Evolutionary conservation across 202 grass and related monocot genomes (phyloP).

Genomic region (Schoenoplectus triqueter): DNA sequence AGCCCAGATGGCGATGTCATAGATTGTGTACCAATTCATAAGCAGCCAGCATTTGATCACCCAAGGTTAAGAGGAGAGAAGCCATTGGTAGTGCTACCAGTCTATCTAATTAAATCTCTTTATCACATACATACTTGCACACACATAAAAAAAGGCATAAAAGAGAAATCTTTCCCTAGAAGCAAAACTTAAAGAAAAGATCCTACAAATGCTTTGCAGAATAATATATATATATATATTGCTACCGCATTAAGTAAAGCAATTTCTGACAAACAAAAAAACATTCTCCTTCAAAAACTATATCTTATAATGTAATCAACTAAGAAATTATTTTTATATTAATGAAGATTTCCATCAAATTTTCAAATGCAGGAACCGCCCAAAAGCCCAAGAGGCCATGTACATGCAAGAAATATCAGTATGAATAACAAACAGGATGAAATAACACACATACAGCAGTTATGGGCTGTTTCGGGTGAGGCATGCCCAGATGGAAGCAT

Average conservation of each 20-base stretch:
- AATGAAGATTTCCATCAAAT: slow-evolving; percentile 18
- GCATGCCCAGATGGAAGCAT: slow-evolving; percentile 73
- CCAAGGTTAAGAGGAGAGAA: slow-evolving; percentile 67
- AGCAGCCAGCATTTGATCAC: slow-evolving; percentile 97
- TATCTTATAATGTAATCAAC: slow-evolving; percentile 7
- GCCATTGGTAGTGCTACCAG: slow-evolving; percentile 51
- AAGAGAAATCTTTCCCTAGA: background rate
- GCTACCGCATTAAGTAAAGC: too few species aligned
- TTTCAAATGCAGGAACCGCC: slow-evolving; percentile 52
- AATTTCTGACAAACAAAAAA: background rate
- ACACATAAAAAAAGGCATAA: too few species aligned
- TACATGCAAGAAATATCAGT: slow-evolving; percentile 29
- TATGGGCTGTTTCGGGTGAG: slow-evolving; percentile 64
- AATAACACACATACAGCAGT: slow-evolving; percentile 41
- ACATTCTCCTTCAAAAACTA: background rate
- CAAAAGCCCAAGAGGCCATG: slow-evolving; percentile 55
- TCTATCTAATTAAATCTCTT: slow-evolving; percentile 16
- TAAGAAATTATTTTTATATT: background rate
- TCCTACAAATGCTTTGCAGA: background rate
- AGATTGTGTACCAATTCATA: slow-evolving; percentile 84
- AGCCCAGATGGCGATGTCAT: slow-evolving; percentile 91
- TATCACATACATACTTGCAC: too few species aligned
- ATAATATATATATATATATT: background rate
- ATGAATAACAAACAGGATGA: background rate
- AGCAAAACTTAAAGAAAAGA: background rate